These are phyloP conservation scores for Populus nigra DNA, from an alignment of 345 rosid genomes.

Conservation along the genomic window DNA sequence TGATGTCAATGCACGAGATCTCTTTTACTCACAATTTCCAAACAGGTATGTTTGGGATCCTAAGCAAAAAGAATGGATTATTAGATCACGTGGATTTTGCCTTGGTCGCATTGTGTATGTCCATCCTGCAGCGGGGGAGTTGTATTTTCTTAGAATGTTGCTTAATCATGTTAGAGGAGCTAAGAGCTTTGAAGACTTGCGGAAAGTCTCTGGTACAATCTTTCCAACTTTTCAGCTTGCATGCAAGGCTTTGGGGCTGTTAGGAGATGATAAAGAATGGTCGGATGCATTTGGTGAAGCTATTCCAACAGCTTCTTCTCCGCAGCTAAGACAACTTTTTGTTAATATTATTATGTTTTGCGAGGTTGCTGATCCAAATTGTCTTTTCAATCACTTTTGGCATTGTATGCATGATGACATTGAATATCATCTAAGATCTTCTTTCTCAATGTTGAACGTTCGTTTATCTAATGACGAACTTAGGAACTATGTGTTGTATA, in stretches of 20 bases:
- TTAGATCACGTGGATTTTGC: neutral
- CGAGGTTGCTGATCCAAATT: neutral
- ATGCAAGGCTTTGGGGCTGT: neutral
- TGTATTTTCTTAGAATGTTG: neutral
- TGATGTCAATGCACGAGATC: neutral
- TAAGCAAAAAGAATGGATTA: neutral
- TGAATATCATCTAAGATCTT: neutral
- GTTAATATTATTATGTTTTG: neutral
- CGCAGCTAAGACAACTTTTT: neutral
- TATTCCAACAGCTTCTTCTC: neutral
- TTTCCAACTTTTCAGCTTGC: neutral
- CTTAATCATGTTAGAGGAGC: neutral
- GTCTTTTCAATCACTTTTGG: neutral
- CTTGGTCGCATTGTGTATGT: neutral
- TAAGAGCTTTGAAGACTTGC: neutral
- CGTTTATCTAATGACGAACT: too few relatives aligned
- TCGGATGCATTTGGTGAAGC: neutral
- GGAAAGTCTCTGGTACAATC: neutral
- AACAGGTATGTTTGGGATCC: neutral
- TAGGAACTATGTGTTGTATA: too few relatives aligned
- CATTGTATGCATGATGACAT: neutral
- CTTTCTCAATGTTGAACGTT: too few relatives aligned
- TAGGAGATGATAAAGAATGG: neutral
- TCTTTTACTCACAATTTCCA: neutral
- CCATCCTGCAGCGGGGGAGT: neutral